Conservation (phyloP, 192 early-diverging fungal species). For the Backusella circina region DNA sequence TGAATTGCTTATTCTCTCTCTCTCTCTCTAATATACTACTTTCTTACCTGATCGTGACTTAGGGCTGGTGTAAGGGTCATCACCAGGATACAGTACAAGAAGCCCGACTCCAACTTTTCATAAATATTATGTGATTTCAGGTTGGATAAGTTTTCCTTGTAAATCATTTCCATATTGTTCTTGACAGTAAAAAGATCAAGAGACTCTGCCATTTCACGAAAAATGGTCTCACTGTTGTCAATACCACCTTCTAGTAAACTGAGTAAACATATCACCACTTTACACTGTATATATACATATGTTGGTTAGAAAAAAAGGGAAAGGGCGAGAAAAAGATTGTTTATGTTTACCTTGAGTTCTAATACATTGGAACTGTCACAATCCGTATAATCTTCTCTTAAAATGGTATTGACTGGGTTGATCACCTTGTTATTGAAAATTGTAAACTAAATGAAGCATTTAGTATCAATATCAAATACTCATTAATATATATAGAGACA, state of each 20-base stretch:
- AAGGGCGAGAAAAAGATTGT: neutral
- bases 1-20: no score
- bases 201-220: slow-evolving; percentile 15
- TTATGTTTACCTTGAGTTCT: slow-evolving; percentile 19
- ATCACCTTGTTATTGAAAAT: slow-evolving; percentile 25
- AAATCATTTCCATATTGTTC: slow-evolving; percentile 17
- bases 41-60: slow-evolving; percentile 8
- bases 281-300: slow-evolving; percentile 1
- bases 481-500: no score
- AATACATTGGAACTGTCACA: slow-evolving; percentile 9
- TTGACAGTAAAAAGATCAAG: slow-evolving; percentile 15
- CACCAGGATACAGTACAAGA: slow-evolving; percentile 22
- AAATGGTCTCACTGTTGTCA: slow-evolving; percentile 22
- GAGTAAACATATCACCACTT: slow-evolving; percentile 23
- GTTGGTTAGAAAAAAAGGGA: neutral
- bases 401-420: slow-evolving; percentile 19
- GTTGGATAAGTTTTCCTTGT: neutral
- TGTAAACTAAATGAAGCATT: slow-evolving; percentile 10
- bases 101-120: slow-evolving; percentile 16
- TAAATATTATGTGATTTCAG: slow-evolving; percentile 1
- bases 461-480: neutral
- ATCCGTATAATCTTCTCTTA: slow-evolving; percentile 10
- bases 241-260: slow-evolving; percentile 22
- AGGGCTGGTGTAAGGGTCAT: slow-evolving; percentile 18
- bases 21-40: no score